Evolutionary conservation across 2,329 filamentous ascomycete species (phyloP), one percentile per base, ranked within the genome.

Genomic region (Raffaelea ambrosiae): DNA sequence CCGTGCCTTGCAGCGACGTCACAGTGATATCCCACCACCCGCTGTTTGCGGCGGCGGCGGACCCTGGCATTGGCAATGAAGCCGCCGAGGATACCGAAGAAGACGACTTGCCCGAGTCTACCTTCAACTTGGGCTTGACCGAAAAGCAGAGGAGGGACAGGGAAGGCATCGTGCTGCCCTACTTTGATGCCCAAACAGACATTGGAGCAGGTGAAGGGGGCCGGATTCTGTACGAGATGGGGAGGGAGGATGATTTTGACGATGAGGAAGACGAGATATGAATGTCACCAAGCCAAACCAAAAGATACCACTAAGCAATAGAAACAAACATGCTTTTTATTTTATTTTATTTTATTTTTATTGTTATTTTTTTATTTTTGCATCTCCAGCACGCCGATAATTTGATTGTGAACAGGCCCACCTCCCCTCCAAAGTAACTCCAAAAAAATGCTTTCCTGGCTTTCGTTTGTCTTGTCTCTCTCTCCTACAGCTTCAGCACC

Each of bases 191-290:
- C 21, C 93, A 98, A 73, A 87, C 81, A 46, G 84, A 84, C 43
- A 76, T 81, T 45, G 84, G 82, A 1, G 76, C 79, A 1, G 90
- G 90, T 0, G 88, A 95, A 58, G 91, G 93, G 4, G 93, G 93
- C 0, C 77, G 91, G 51, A 98, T 98, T 55, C 62, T 98, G 59
- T 98, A 98, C 63, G 91, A 97, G 57, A 95, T 97, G 86, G 91
- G 90, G 2, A 79, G 82, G 53, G 93, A 97, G 68, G 93, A 98
- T 65, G 89, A 97, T 63, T 97, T 96, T 49, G 64, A 66, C 50
- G 64, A 66, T 21, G 63, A 66, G 48, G 63, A 96, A 59, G 90
- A 96, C 67, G 90, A 96, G 67, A 89, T 91, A 55, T 90, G 33
- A 51, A 26, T 33, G 31, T 9, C 16, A 14, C 7, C 26, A 29